Conservation (phyloP, 495 filamentous ascomycete genomes). For the Penicillium coffeae region DNA sequence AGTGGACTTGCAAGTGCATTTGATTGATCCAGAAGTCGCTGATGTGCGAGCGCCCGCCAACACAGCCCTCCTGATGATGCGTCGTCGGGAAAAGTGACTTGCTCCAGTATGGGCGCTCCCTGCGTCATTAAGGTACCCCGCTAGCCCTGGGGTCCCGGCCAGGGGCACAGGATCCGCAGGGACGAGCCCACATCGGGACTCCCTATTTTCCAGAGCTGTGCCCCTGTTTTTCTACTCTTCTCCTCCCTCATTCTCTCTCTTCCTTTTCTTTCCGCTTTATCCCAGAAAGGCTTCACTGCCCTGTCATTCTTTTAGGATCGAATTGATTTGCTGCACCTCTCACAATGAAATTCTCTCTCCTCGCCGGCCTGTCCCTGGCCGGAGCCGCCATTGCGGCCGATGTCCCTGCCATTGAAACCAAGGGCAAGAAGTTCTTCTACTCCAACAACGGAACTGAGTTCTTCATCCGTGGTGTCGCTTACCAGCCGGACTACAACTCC, state of each 20-base stretch:
- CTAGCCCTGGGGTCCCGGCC: not conserved
- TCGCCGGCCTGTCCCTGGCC: slow-evolving; percentile 48
- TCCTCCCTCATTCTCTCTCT: slow-evolving; percentile 7
- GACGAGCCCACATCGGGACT: not conserved
- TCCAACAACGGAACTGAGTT: slow-evolving; percentile 78
- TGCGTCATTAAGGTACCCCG: not conserved
- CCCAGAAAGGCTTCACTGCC: slow-evolving; percentile 2
- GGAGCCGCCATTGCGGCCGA: slow-evolving; percentile 51
- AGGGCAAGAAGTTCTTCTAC: slow-evolving; percentile 64
- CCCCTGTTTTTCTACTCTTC: slow-evolving; percentile 11
- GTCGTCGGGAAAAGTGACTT: slow-evolving; percentile 8
- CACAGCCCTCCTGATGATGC: slow-evolving; percentile 26
- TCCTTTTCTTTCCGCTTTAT: slow-evolving; percentile 4
- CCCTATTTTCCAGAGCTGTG: slow-evolving; percentile 6
- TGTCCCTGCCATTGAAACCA: slow-evolving; percentile 64
- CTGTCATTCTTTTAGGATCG: slow-evolving; percentile 15
- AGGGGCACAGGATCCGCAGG: not conserved
- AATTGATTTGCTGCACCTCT: slow-evolving; percentile 8
- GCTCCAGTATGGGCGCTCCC: not conserved
- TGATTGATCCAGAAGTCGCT: slow-evolving; percentile 2
- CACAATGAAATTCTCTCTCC: slow-evolving; percentile 45
- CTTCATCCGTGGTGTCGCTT: slow-evolving; percentile 87
- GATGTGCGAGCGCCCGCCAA: slow-evolving; percentile 9
- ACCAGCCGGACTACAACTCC: slow-evolving; percentile 61
- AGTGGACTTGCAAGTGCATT: not conserved